Evolutionary conservation across 495 filamentous ascomycete genomes (phyloP).

Genomic region (Cetradonia linearis): DNA sequence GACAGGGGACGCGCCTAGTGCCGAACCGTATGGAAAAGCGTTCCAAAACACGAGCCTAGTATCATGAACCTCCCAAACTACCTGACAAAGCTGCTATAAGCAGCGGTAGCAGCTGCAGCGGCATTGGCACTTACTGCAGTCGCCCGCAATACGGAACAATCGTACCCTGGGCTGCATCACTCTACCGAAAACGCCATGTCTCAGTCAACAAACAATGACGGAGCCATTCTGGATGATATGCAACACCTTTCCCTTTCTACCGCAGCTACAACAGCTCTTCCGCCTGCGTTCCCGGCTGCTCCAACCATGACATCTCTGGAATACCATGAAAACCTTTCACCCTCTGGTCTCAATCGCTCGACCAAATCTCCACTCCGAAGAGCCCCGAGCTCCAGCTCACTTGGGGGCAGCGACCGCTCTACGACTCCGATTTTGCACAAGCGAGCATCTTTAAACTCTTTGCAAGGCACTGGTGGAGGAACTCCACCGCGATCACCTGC

Average conservation of each 20-base stretch:
- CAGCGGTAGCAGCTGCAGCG: background rate
- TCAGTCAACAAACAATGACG: slow-evolving; percentile 24
- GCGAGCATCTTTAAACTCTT: slow-evolving; percentile 36
- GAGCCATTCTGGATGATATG: slow-evolving; percentile 32
- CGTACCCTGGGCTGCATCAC: background rate
- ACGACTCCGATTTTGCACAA: slow-evolving; percentile 39
- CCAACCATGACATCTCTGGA: slow-evolving; percentile 24
- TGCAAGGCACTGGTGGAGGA: slow-evolving; percentile 32
- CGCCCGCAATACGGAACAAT: background rate
- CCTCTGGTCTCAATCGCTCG: slow-evolving; percentile 30
- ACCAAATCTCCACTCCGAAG: slow-evolving; percentile 37
- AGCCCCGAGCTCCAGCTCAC: slow-evolving; percentile 41
- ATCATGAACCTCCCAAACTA: background rate
- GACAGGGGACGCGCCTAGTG: slow-evolving; percentile 4
- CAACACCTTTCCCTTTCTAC: slow-evolving; percentile 39
- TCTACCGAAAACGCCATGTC: slow-evolving; percentile 7
- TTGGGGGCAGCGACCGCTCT: slow-evolving; percentile 39
- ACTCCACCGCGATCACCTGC: slow-evolving; percentile 32
- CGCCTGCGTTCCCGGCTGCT: slow-evolving; percentile 33
- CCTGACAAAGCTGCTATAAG: slow-evolving; percentile 1
- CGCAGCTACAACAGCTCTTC: slow-evolving; percentile 36
- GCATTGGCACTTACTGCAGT: background rate
- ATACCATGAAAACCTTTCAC: slow-evolving; percentile 16
- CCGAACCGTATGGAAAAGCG: background rate
- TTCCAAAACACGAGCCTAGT: no score